These are phyloP conservation scores for Lachancea mirantina DNA, from an alignment of 805 yeast genomes.

Conservation along the genomic window DNA sequence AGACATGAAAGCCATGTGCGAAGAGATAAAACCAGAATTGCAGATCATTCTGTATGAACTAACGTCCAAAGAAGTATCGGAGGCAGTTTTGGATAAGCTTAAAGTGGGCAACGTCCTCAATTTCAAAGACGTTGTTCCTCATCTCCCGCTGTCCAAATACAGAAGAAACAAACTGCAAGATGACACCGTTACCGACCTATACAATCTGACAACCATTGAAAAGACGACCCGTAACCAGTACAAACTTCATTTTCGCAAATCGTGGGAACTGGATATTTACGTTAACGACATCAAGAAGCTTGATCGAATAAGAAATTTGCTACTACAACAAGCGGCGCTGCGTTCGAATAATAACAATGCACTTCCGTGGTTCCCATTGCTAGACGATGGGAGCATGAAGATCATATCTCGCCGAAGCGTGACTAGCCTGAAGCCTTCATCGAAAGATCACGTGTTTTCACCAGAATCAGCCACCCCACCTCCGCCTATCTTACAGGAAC, in stretches of 20 bases:
- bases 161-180: background rate
- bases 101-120: slow-evolving; percentile 22
- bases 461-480: background rate
- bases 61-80: slow-evolving; percentile 17
- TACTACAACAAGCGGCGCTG: no score
- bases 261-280: slow-evolving; percentile 29
- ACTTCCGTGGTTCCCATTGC: no score
- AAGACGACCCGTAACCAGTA: slow-evolving; percentile 22
- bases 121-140: slow-evolving; percentile 12
- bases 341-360: no score
- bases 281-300: slow-evolving; percentile 22
- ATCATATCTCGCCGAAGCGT: no score
- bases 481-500: no score
- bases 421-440: no score
- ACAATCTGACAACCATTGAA: slow-evolving; percentile 20
- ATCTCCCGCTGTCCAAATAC: slow-evolving; percentile 1
- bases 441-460: no score
- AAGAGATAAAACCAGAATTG: slow-evolving; percentile 24
- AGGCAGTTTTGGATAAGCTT: slow-evolving; percentile 18
- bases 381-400: slow-evolving; percentile 56
- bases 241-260: slow-evolving; percentile 20
- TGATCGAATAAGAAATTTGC: slow-evolving; percentile 18
- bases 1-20: slow-evolving; percentile 23
- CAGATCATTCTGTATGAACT: slow-evolving; percentile 25
- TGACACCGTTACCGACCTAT: slow-evolving; percentile 3